Base-by-base conservation (phyloP, 768 basidiomycete genomes). In the Collybiopsis luxurians region DNA sequence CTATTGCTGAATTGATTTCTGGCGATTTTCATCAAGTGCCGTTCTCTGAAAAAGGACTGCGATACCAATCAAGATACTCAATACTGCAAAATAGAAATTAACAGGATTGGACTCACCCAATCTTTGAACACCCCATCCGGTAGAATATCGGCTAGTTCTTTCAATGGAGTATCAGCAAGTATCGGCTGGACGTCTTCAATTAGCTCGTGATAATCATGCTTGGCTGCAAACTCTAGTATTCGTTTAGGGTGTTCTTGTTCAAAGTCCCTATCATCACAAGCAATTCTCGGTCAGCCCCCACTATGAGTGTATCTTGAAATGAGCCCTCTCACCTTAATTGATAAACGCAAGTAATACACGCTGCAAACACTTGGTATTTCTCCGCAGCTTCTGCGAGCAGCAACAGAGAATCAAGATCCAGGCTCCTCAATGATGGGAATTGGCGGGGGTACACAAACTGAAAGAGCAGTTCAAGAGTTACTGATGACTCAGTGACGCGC, bases 211-310 rank as follows among this genome's bases (percentile, higher is more conserved):
- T 34, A 34, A 13, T 13, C 31, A 34, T 34, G 68, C 45, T 62
- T 66, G 17, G 66, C 53, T 9, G 69, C 68, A 36, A 68, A 68
- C 6, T 49, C 40, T 10, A 71, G 50, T 17, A 70, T 52, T 34
- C 31, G 5, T 2, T 60, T 42, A 4, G 68, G 60, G 38, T 66
- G 59, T 15, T 60, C 43, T 9, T 43, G 53, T 15, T 50, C 50
- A 21, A 49, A 26, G 24, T 55, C 53, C 34, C 53, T 60, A 23
- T 17, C 10, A 34, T 13, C 13, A 6, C 13, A 34, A 34, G 6
- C 31, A 13, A 34, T 5, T 34, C 31, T 6, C 5, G 31, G 31
- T 6, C 31, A 34, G 31, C 38, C 5, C 5, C 13, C 31, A 34
- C 5, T 5, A 34, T 34, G 31, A 6, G 31, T 34, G 31, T 34